Base-by-base conservation (phyloP, 139 green algal species). In the Chlorella vulgaris region DNA sequence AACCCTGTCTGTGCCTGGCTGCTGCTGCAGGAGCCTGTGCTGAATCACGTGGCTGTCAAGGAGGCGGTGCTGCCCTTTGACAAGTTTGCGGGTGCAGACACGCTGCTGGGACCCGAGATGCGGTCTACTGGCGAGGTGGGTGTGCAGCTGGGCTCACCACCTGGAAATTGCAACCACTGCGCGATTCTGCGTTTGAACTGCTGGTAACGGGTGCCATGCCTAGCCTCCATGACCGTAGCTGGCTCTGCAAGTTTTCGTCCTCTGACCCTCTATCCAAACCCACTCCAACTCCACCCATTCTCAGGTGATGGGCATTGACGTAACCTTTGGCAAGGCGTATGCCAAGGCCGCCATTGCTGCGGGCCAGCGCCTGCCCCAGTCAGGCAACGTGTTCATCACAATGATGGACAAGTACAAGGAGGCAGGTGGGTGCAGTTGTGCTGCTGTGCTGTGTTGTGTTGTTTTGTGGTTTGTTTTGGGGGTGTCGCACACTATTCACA, bases 41-140 rank as follows among this genome's bases (percentile, higher is more conserved):
- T 91, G 22, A 88, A 91, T 42, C 97, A 99, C 82, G 97, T 99
- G 35, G 89, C 95, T 0, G 97, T 99, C 42, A 99, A 99, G 91
- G 97, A 99, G 89, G 97, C 97, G 33, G 96, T 99, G 78, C 91
- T 99, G 78, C 97, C 97, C 3, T 99, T 99, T 88, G 94, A 97
- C 87, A 99, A 99, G 91, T 99, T 99, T 87, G 90, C 91, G 33
- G 96, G 97, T 55, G 93, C 93, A 1, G 97, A 99, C 89, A 97
- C 95, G 3, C 89, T 99, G 80, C 90, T 99, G 50, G 97, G 97
- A 22, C 97, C 97, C 1, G 97, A 99, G 89, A 99, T 99, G 97
- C 87, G 96, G 61, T 97, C 90, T 71, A 99, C 97, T 26, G 97
- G 97, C 22, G 71, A 78, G 71, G 71, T 78, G 71, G 33, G 71